Evolutionary conservation across 257 asterid genomes (phyloP).

Genomic region (Marsdenia floribunda): DNA sequence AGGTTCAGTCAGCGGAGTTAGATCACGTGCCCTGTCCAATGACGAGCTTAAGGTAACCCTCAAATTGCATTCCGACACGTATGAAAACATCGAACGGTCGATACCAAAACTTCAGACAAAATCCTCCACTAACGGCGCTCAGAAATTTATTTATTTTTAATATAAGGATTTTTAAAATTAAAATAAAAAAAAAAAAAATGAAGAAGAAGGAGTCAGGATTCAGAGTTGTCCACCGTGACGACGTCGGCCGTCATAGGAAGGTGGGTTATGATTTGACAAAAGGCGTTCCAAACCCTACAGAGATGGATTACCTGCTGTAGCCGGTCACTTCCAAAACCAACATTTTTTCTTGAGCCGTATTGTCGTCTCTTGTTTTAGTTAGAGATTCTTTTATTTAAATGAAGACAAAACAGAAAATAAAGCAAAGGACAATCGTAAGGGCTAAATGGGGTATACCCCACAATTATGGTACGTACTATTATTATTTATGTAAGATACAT

Average conservation of each 20-base stretch:
- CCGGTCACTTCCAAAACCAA: not conserved
- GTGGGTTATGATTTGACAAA: slow-evolving; percentile 11
- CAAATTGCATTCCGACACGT: not conserved
- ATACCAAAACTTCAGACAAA: not conserved
- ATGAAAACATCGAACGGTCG: slow-evolving; percentile 10
- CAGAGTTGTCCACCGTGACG: slow-evolving; percentile 5
- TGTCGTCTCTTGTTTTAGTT: too few relatives aligned
- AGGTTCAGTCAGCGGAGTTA: not conserved
- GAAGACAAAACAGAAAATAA: too few relatives aligned
- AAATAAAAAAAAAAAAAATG: too few relatives aligned
- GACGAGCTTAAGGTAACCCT: not conserved
- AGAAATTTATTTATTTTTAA: too few relatives aligned
- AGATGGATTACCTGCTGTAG: not conserved
- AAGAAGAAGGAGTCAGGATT: too few relatives aligned
- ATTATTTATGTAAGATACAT: too few relatives aligned
- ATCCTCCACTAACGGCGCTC: slow-evolving; percentile 6
- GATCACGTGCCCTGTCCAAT: slow-evolving; percentile 10
- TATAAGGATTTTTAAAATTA: too few relatives aligned
- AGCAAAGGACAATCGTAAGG: too few relatives aligned
- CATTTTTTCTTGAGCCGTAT: not conserved
- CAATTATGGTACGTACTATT: too few relatives aligned
- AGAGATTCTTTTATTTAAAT: too few relatives aligned
- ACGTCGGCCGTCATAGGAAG: slow-evolving; percentile 7
- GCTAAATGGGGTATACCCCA: too few relatives aligned
- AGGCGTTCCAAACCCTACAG: not conserved